Evolutionary conservation across 2,329 filamentous ascomycete genomes (phyloP), one percentile per base, ranked within the genome.

Genomic region (Waltergamsia citrina): DNA sequence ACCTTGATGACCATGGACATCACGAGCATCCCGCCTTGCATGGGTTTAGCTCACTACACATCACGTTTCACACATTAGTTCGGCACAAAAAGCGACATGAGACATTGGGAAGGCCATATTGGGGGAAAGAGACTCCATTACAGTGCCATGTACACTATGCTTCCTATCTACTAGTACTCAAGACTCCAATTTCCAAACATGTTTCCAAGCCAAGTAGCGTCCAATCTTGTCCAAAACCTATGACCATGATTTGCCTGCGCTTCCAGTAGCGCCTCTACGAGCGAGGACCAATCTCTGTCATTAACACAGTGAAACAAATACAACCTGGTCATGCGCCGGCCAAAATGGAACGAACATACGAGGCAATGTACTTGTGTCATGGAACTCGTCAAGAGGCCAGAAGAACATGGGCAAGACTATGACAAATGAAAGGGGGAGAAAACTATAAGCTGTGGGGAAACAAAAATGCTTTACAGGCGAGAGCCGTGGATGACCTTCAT

Each of bases 401-500:
- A 6, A 14, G 6, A 27, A 27, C 6, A 27, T 6, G 25, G 25
- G 12, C 25, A 27, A 15, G 28, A 30, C 28, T 6, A 17, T 30
- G 28, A 30, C 28, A 30, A 30, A 30, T 14, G 28, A 30, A 30
- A 29, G 10, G 20, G 23, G 23, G 9, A 25, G 18, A 15, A 11
- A 17, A 8, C 28, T 21, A 20, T 21, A 24, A 24, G 22, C 22
- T n/a, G 8, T 8, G 22, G 22, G 8, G 22, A n/a, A 8, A n/a
- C 8, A 24, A 8, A 8, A 24, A n/a, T 12, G 25, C n/a, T 43
- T 67, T 78, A 81, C 60, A 81, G 63, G 52, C 71, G 72, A 46
- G 75, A 78, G 56, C 75, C 76, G 69, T 98, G 92, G 58, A 96
- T 84, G 57, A 94, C 84, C 84, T 95, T 96, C 79, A 93, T 92